These are phyloP conservation scores for Diaporthe humulicola DNA, from an alignment of 2,329 filamentous ascomycete species.

Conservation along the genomic window DNA sequence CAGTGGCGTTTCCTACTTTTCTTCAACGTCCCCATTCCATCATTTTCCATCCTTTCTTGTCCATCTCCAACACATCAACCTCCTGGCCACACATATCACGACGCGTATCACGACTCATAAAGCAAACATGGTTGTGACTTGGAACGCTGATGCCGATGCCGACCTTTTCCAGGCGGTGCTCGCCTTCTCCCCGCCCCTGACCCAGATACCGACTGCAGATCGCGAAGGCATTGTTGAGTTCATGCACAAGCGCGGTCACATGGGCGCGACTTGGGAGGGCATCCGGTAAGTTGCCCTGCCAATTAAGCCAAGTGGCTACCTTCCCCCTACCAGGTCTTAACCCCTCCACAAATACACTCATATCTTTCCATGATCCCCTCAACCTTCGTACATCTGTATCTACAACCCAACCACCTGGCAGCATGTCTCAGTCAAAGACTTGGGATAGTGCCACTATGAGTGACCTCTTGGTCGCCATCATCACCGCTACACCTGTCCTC, in stretches of 20 bases:
- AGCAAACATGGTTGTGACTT: conserved; percentile 46
- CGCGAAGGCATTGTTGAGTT: conserved; percentile 39
- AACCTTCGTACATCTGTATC: background rate
- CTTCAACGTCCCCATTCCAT: background rate
- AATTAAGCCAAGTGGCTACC: conserved; percentile 12
- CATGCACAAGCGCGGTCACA: conserved; percentile 41
- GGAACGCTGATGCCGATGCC: conserved; percentile 46
- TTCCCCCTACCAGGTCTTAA: background rate
- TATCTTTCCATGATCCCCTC: background rate
- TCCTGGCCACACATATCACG: background rate
- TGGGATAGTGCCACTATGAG: background rate
- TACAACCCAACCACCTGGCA: background rate
- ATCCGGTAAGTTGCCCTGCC: conserved; percentile 41
- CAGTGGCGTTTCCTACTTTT: conserved; percentile 10
- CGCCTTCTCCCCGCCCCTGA: conserved; percentile 8
- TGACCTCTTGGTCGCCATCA: background rate
- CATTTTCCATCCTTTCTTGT: background rate
- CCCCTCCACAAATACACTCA: background rate
- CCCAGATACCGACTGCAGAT: conserved; percentile 35
- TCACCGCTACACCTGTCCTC: conserved; percentile 7
- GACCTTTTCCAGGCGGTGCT: conserved; percentile 48
- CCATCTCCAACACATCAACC: background rate
- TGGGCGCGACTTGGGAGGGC: conserved; percentile 44
- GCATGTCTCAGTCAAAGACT: conserved; percentile 5
- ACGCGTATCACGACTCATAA: background rate